Evolutionary conservation across 805 yeast species (phyloP).

Genomic region (Yamadazyma scolyti): DNA sequence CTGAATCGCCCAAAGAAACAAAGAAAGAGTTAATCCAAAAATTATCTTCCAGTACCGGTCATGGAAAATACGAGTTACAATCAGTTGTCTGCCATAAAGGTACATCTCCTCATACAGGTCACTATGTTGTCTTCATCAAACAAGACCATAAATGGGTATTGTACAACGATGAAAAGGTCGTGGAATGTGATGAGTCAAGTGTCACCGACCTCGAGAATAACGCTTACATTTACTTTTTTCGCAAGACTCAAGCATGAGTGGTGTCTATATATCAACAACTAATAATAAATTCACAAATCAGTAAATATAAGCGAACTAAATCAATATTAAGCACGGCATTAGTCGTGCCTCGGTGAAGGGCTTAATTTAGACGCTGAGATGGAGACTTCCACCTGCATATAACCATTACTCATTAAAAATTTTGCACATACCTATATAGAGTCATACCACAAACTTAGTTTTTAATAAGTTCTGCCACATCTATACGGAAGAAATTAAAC

Average conservation of each 20-base stretch:
- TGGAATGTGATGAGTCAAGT: conserved; percentile 43
- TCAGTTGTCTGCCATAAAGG: conserved; percentile 89
- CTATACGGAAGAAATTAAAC: conserved; percentile 1
- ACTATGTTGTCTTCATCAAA: conserved; percentile 75
- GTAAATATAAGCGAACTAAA: too few relatives aligned
- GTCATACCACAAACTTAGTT: too few relatives aligned
- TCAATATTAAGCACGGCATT: too few relatives aligned
- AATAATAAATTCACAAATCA: too few relatives aligned
- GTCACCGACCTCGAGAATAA: conserved; percentile 41
- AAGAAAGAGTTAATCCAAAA: conserved; percentile 17
- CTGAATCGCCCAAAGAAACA: conserved; percentile 23
- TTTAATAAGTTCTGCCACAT: too few relatives aligned
- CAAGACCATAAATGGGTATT: conserved; percentile 62
- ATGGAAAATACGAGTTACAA: conserved; percentile 44
- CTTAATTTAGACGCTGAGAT: too few relatives aligned
- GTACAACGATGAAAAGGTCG: conserved; percentile 89
- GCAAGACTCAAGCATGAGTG: conserved; percentile 4
- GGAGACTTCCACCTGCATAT: too few relatives aligned
- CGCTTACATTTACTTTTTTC: conserved; percentile 49
- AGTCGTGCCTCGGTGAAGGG: too few relatives aligned
- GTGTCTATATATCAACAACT: too few relatives aligned
- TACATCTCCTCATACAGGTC: conserved; percentile 85
- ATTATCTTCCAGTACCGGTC: conserved; percentile 8
- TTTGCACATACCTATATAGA: too few relatives aligned
- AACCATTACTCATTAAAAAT: too few relatives aligned